Conservation (phyloP, 2,329 filamentous ascomycete genomes). For the Penicillium polonicum region DNA sequence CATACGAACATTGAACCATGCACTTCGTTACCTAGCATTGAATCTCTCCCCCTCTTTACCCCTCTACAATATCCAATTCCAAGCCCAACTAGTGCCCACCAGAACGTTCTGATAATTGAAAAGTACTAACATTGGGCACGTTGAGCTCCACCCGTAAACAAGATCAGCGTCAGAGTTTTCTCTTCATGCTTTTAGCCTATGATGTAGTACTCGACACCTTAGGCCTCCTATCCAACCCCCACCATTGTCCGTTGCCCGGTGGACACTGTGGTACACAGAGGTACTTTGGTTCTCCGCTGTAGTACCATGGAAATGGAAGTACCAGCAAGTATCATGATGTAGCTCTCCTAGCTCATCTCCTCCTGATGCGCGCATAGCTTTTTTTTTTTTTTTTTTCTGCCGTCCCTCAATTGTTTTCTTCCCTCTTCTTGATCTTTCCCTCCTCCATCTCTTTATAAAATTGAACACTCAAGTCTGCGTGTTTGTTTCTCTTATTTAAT, state of each 20-base stretch:
- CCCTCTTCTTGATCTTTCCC: slow-evolving; percentile 2
- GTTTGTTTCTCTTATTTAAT: background rate
- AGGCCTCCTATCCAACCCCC: background rate
- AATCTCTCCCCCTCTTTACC: background rate
- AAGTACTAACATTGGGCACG: background rate
- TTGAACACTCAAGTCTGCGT: slow-evolving; percentile 1
- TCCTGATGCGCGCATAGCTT: slow-evolving; percentile 19
- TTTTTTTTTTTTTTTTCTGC: slow-evolving; percentile 9
- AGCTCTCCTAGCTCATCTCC: slow-evolving; percentile 9
- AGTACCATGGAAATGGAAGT: background rate
- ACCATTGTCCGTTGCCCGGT: slow-evolving; percentile 1
- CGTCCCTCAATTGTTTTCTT: slow-evolving; percentile 7
- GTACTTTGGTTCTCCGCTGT: background rate
- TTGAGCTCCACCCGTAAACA: background rate
- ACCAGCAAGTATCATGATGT: slow-evolving; percentile 14
- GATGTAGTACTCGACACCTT: slow-evolving; percentile 3
- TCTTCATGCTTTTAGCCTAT: background rate
- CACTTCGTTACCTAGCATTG: background rate
- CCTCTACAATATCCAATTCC: background rate
- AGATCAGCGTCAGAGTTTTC: slow-evolving; percentile 16
- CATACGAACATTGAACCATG: background rate
- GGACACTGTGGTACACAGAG: slow-evolving; percentile 7
- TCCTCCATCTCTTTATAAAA: background rate
- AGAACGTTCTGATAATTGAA: background rate
- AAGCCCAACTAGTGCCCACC: background rate